Base-by-base conservation (phyloP, 2,329 filamentous ascomycete genomes). In the Metarhizium robertsii region DNA sequence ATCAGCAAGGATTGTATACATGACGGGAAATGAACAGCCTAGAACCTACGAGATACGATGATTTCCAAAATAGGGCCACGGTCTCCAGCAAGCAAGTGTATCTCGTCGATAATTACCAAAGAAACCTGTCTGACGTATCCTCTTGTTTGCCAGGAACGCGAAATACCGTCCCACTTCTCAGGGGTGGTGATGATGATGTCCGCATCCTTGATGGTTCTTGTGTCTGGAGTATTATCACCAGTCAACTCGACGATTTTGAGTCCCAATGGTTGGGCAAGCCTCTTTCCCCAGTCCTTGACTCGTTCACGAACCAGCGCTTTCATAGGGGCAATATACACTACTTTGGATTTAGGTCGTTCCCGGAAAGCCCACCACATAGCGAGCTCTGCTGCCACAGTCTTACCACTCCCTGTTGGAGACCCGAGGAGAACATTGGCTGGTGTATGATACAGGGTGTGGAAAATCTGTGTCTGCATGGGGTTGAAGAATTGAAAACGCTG, bases 131-230 rank as follows among this genome's bases (percentile, higher is more conserved):
- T 85, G 45, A 99, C 94, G 62, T 99, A 99, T 58, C 89, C 88
- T 83, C 94, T 87, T 5, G 92, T 97, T 70, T 97, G 92, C 94
- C 95, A 99, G 66, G 90, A 95, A 81, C 94, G 88, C 64, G 90
- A 96, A 62, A 99, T 97, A 81, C 95, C 95, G 68, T 99, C 95
- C 94, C 94, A 99, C 69, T 99, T 99, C 73, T 99, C 94, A n/a
- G 94, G 95, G 0, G 95, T 99, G 0, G 94, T 99, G 64, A 99
- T 91, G 64, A 99, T 99, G 59, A 99, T 90, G 68, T 99, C 94
- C 3, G 94, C 94, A 67, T 97, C 88, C 62, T 92, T 84, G 64
- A 99, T 99, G 0, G 92, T 96, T 52, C 90, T 81, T 0, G 94
- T 99, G 67, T 99, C 94, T 0, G 95, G 95, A 0, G 95, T 99